Percentiles rank a stretch among this genome's conserved stretches.
These are phyloP conservation scores for Candida incommunis DNA, from an alignment of 805 yeast genomes.

Conservation along the genomic window DNA sequence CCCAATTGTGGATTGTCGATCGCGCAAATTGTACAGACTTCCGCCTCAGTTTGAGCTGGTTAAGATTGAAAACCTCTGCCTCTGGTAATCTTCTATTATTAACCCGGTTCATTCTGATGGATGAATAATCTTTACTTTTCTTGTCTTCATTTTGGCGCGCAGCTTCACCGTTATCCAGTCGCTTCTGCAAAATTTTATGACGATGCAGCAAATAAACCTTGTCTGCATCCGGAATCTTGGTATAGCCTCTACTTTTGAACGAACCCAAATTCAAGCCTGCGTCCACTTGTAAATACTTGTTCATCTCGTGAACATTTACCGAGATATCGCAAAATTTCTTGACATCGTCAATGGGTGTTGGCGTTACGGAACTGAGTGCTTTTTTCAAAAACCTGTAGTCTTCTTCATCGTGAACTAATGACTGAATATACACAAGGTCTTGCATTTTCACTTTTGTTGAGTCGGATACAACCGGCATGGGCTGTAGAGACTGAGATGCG, in stretches of 20 bases:
- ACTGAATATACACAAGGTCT: constrained; percentile 38
- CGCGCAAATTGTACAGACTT: constrained; percentile 95
- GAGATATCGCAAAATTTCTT: constrained; percentile 13
- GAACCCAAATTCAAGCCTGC: constrained; percentile 33
- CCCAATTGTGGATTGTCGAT: constrained; percentile 97
- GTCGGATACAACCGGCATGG: constrained; percentile 21
- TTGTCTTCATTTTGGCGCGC: constrained; percentile 11
- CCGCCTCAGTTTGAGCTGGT: constrained; percentile 76
- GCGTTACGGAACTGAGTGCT: constrained; percentile 22
- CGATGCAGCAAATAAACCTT: constrained; percentile 77
- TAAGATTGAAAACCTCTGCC: constrained; percentile 71
- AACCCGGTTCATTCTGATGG: constrained; percentile 58
- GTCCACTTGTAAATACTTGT: constrained; percentile 25
- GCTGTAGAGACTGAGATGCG: constrained; percentile 4
- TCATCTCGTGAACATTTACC: constrained; percentile 12
- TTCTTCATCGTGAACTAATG: constrained; percentile 55
- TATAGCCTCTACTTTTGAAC: constrained; percentile 60
- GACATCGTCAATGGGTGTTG: constrained; percentile 22
- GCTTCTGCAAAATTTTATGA: constrained; percentile 32
- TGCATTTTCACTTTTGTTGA: constrained; percentile 12
- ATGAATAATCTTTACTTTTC: not conserved
- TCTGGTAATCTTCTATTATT: constrained; percentile 80
- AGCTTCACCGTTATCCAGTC: constrained; percentile 13
- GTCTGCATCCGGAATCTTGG: constrained; percentile 54
- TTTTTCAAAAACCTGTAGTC: constrained; percentile 44